Evolutionary conservation across 2,329 filamentous ascomycete species (phyloP).

Genomic region (Verticillium dahliae): DNA sequence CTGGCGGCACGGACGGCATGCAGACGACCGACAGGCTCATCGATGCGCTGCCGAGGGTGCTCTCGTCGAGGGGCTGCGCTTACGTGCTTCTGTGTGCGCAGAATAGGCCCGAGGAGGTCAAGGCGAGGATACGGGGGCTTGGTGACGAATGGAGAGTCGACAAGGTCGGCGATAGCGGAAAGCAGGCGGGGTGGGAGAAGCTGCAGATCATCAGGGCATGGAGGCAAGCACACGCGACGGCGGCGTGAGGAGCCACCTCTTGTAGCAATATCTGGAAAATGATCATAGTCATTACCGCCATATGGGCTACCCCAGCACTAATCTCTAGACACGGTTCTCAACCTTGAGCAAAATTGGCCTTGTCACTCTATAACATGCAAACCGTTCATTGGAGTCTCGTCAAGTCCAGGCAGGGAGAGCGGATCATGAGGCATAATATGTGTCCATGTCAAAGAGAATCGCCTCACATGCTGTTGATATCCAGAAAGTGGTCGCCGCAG

Average conservation of each 20-base stretch:
- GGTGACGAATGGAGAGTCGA: conserved; percentile 61
- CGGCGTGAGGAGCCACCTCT: not conserved
- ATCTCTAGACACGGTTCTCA: too few species aligned
- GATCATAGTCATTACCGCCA: too few species aligned
- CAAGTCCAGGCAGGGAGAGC: too few species aligned
- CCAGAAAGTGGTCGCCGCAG: not conserved
- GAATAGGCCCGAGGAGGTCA: conserved; percentile 76
- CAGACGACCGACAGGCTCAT: conserved; percentile 81
- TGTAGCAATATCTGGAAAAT: too few species aligned
- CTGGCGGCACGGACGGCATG: conserved; percentile 87
- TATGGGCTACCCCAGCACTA: too few species aligned
- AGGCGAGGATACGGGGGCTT: conserved; percentile 42
- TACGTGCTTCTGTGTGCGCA: conserved; percentile 88
- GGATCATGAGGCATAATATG: too few species aligned
- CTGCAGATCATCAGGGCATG: conserved; percentile 84
- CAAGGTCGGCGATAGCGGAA: conserved; percentile 76
- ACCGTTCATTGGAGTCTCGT: too few species aligned
- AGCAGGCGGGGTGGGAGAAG: conserved; percentile 90
- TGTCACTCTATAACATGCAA: too few species aligned
- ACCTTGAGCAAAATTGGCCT: too few species aligned
- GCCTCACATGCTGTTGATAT: not conserved
- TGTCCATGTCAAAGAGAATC: not conserved
- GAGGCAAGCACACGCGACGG: conserved; percentile 38
- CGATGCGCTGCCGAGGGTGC: conserved; percentile 55
- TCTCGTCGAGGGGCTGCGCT: conserved; percentile 67